Conservation (phyloP, 169 alveolate genomes). For the Perkinsus chesapeaki region DNA sequence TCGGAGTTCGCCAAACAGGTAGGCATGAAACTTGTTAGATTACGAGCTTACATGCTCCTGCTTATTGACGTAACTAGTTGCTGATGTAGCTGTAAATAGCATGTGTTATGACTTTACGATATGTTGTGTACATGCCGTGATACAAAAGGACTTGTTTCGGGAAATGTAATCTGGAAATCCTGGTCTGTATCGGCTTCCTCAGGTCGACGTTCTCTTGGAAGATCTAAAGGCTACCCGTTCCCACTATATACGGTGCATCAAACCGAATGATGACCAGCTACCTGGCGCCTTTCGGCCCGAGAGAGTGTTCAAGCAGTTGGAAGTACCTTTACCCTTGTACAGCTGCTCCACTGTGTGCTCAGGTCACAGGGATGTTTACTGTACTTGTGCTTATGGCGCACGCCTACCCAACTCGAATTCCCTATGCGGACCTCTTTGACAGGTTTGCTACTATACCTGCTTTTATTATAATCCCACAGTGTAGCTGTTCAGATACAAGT, state of each 20-base stretch:
- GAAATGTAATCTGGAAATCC: neutral
- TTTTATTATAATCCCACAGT: neutral
- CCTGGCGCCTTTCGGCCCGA: constrained; percentile 20
- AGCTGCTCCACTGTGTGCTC: neutral
- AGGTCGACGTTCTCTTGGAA: neutral
- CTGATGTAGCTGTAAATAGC: no score
- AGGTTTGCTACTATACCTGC: neutral
- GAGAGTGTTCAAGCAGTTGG: constrained; percentile 38
- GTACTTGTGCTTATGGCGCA: neutral
- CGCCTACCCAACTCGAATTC: neutral
- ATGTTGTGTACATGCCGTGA: no score
- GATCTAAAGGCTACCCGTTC: constrained; percentile 9
- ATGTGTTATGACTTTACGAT: no score
- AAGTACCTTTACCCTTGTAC: neutral
- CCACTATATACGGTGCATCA: constrained; percentile 50
- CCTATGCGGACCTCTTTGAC: neutral
- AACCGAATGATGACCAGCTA: constrained; percentile 40
- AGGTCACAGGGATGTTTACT: neutral
- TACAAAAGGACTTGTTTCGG: no score
- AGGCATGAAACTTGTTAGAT: no score
- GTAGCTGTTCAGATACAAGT: neutral
- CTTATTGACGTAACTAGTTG: no score
- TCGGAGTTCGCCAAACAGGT: neutral
- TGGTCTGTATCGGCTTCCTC: neutral
- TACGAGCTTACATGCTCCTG: no score